Evolutionary conservation across 2,329 filamentous ascomycete species (phyloP).

Genomic region (Nemania abortiva): DNA sequence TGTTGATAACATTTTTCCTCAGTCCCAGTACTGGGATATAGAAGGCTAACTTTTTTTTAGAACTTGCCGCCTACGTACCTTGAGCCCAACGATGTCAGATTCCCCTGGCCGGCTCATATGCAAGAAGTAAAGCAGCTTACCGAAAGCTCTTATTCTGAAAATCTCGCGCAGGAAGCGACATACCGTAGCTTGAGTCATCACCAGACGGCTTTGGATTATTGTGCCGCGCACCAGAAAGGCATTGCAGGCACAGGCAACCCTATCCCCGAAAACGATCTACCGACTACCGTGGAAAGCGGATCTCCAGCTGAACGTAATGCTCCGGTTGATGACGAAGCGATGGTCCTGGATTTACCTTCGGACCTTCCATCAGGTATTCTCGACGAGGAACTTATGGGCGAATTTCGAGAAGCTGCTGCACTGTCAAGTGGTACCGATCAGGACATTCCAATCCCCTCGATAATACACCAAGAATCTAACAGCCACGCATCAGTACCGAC

Average conservation of each 20-base stretch:
- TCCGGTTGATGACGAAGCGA: constrained; percentile 42
- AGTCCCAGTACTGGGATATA: not conserved
- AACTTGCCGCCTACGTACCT: constrained; percentile 55
- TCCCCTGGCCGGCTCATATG: constrained; percentile 59
- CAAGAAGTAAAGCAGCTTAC: constrained; percentile 52
- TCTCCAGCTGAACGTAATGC: constrained; percentile 43
- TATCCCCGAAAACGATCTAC: constrained; percentile 70
- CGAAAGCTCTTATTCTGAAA: constrained; percentile 55
- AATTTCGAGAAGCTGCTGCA: constrained; percentile 39
- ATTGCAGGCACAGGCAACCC: constrained; percentile 73
- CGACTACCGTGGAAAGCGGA: constrained; percentile 51
- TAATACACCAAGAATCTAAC: constrained; percentile 45
- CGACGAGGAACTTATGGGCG: constrained; percentile 46
- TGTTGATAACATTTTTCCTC: constrained; percentile 37
- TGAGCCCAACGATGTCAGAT: constrained; percentile 58
- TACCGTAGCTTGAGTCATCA: constrained; percentile 81
- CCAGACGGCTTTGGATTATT: constrained; percentile 78
- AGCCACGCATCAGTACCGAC: constrained; percentile 42
- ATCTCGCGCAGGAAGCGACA: constrained; percentile 80
- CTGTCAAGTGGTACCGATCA: constrained; percentile 38
- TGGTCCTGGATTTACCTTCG: constrained; percentile 47
- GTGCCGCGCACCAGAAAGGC: constrained; percentile 70
- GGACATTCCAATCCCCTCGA: constrained; percentile 43
- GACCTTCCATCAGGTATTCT: constrained; percentile 44
- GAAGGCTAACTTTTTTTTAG: constrained; percentile 40